Base-by-base conservation (phyloP, 495 filamentous ascomycete species). In the Penicillium coffeae region DNA sequence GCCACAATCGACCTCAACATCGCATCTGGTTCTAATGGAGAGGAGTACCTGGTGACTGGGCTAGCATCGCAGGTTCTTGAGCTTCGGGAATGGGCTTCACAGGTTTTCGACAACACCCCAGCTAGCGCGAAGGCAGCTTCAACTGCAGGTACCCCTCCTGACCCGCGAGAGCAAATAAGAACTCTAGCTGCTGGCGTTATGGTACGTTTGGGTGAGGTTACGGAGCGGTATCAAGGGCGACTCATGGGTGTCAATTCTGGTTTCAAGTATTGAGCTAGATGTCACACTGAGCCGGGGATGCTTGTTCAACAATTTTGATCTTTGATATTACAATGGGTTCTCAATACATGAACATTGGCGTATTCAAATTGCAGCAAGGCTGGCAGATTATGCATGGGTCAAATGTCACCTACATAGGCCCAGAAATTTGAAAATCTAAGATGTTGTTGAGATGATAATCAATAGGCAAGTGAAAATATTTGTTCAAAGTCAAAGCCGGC, bases 1-100 rank as follows among this genome's bases (percentile, higher is more conserved):
- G 86, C 85, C n/a, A 48, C 95, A 18, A 66, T 97, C 9, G 89
- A 95, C 46, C 72, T 95, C n/a, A 95, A 95, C 48, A 66, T 71
- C 32, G 69, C 58, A 16, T 72, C 70, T 49, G 70, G 74, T 38
- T 75, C 77, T 6, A 61, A 86, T 8, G 84, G 77, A 21, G 78
- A 81, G 47, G 78, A 82, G 49, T 77, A 81, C 30, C 86, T 92
- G 61, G 86, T 90, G 38, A 78, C 67, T 0, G 70, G 75, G 32
- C 65, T 64, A 33, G 73, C 66, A 34, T 57, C 40, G 46, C 62
- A 65, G 52, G 70, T 63, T 40, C 71, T 65, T 20, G 76, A 60
- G 64, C 58, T 60, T 51, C 69, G 56, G 42, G 76, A 64, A 40
- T 77, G 61, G 74, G 71, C 55, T 35, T 71, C 83, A 34, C 74